Percentiles rank a stretch among this genome's conserved stretches.
Evolutionary conservation across 495 filamentous ascomycete species (phyloP).

Genomic region (Ascodesmis nigricans): DNA sequence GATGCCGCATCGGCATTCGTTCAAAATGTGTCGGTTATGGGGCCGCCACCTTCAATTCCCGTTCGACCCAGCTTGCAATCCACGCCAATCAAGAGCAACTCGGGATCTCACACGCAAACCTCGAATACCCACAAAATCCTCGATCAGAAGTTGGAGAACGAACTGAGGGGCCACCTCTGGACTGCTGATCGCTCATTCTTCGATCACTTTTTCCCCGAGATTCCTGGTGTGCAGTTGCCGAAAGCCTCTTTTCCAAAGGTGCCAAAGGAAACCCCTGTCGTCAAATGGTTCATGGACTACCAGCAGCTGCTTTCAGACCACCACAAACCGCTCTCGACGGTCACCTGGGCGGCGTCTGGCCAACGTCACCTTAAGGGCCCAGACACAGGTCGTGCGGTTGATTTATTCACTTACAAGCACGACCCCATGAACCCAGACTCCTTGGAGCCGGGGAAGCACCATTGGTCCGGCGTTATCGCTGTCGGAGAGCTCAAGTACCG

Average conservation of each 20-base stretch:
- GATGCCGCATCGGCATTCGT: not conserved
- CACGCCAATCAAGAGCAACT: not conserved
- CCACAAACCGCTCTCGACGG: not conserved
- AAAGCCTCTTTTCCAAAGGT: not conserved
- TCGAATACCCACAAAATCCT: not conserved
- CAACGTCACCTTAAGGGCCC: not conserved
- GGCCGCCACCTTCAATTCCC: not conserved
- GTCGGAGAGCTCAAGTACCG: constrained; percentile 8
- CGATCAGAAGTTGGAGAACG: not conserved
- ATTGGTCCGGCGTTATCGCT: constrained; percentile 1
- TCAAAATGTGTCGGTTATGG: not conserved
- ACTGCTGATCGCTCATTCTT: not conserved
- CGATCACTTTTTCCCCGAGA: not conserved
- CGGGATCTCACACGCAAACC: not conserved
- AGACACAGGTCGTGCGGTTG: not conserved
- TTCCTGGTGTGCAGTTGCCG: not conserved
- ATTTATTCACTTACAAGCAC: not conserved
- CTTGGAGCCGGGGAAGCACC: not conserved
- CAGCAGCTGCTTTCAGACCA: not conserved
- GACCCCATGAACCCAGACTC: too few species aligned
- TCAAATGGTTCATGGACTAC: not conserved
- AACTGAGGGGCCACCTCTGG: not conserved
- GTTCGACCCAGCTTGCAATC: not conserved
- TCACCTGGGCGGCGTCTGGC: not conserved
- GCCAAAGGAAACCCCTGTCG: not conserved